Percentiles rank a stretch among this genome's conserved stretches.
Evolutionary conservation across 176 grass and related monocot genomes (phyloP).

Genomic region (Musa itinerans): DNA sequence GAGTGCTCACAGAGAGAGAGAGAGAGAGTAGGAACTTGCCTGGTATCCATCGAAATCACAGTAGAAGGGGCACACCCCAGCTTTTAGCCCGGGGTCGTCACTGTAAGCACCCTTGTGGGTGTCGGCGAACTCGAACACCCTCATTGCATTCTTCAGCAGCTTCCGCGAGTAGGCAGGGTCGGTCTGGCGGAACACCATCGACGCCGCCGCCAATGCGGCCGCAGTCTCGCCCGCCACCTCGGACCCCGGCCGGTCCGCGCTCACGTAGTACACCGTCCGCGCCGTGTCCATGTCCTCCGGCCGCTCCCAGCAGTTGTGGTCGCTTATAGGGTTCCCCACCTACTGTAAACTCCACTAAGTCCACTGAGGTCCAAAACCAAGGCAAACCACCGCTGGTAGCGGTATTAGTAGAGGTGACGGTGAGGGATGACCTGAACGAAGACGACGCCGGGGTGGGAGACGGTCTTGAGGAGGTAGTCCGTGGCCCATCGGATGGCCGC

Average conservation of each 20-base stretch:
- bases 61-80: conserved; percentile 72
- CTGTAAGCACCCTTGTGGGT: conserved; percentile 69
- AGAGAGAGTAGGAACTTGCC: conserved; percentile 30
- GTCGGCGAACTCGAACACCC: conserved; percentile 67
- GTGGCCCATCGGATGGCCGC: conserved; percentile 26
- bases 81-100: conserved; percentile 55
- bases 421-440: conserved; percentile 50
- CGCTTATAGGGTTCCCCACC: conserved; percentile 66
- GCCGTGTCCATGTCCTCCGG: conserved; percentile 63
- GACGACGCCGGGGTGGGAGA: conserved; percentile 54
- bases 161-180: conserved; percentile 46
- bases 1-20: not conserved
- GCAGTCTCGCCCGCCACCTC: too few species aligned
- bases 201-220: too few species aligned
- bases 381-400: not conserved
- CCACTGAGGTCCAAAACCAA: too few species aligned
- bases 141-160: conserved; percentile 39
- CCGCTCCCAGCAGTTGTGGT: conserved; percentile 29
- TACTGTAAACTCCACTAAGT: not conserved
- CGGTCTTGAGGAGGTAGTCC: conserved; percentile 46
- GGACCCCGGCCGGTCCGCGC: conserved; percentile 16
- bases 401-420: too few species aligned
- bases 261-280: conserved; percentile 78
- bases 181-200: conserved; percentile 47
- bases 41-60: conserved; percentile 86